Conservation (phyloP, 2,329 filamentous ascomycete species). For the Calonectria pteridis region DNA sequence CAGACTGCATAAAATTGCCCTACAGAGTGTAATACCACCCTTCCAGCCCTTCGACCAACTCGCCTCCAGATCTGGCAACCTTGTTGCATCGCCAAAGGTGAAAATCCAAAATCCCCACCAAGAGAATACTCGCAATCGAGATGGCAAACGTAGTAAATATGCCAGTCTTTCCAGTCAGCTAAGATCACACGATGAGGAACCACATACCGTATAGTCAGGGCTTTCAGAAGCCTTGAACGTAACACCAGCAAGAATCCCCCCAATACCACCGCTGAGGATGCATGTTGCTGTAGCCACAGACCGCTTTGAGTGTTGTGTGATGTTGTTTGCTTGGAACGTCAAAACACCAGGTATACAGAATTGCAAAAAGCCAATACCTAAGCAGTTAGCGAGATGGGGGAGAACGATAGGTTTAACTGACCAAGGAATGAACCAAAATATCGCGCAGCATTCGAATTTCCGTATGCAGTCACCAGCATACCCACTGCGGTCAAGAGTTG, state of each 20-base stretch:
- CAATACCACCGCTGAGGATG: conserved; percentile 37
- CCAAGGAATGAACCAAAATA: conserved; percentile 3
- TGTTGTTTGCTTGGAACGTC: conserved; percentile 35
- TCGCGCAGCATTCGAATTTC: not conserved
- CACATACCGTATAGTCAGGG: not conserved
- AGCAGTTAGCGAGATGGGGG: conserved; percentile 2
- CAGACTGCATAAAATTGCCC: not conserved
- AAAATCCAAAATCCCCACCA: not conserved
- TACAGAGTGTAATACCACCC: not conserved
- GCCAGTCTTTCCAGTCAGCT: not conserved
- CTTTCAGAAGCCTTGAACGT: not conserved
- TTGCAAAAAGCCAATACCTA: conserved; percentile 1
- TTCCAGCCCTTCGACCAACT: not conserved
- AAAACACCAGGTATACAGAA: not conserved
- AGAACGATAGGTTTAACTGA: not conserved
- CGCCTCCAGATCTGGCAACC: not conserved
- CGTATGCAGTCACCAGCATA: not conserved
- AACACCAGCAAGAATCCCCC: conserved; percentile 30
- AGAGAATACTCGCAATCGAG: not conserved
- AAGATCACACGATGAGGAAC: not conserved
- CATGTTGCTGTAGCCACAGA: conserved; percentile 39
- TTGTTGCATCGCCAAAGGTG: not conserved
- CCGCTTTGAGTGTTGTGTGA: conserved; percentile 42
- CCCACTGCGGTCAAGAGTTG: not conserved
- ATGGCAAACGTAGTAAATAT: not conserved